These are phyloP conservation scores for Atkinsonella hypoxylon DNA, from an alignment of 2,329 filamentous ascomycete species.

Conservation along the genomic window DNA sequence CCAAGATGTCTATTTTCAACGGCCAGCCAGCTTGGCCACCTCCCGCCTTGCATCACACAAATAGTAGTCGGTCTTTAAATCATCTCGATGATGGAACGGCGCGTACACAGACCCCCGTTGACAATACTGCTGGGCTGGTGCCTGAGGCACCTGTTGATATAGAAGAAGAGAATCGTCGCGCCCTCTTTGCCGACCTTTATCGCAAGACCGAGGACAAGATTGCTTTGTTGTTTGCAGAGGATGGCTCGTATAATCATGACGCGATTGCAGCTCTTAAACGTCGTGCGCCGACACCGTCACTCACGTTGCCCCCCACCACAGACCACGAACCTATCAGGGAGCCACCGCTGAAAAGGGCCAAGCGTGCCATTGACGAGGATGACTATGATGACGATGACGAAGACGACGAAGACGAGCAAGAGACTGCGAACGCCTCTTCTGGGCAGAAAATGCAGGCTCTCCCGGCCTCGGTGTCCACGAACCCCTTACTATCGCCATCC, in stretches of 20 bases:
- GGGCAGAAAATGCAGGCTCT: conserved; percentile 35
- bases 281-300: conserved; percentile 24
- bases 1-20: conserved; percentile 55
- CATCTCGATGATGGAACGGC: conserved; percentile 48
- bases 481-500: conserved; percentile 53
- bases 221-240: conserved; percentile 56
- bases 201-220: conserved; percentile 66
- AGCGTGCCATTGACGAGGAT: conserved; percentile 70
- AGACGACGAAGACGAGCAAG: conserved; percentile 67
- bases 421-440: conserved; percentile 43
- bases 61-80: conserved; percentile 38
- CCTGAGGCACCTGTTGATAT: conserved; percentile 49
- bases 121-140: conserved; percentile 38
- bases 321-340: conserved; percentile 47
- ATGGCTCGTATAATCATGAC: conserved; percentile 38
- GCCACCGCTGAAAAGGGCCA: conserved; percentile 60
- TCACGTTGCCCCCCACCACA: conserved; percentile 41
- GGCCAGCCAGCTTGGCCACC: conserved; percentile 54
- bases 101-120: conserved; percentile 39
- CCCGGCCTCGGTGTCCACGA: conserved; percentile 38
- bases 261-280: conserved; percentile 42
- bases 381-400: conserved; percentile 81
- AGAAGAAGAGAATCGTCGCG: conserved; percentile 59
- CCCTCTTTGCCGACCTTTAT: conserved; percentile 68
- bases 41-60: conserved; percentile 37